Conservation (phyloP, 768 basidiomycete species). For the Suillus occidentalis region DNA sequence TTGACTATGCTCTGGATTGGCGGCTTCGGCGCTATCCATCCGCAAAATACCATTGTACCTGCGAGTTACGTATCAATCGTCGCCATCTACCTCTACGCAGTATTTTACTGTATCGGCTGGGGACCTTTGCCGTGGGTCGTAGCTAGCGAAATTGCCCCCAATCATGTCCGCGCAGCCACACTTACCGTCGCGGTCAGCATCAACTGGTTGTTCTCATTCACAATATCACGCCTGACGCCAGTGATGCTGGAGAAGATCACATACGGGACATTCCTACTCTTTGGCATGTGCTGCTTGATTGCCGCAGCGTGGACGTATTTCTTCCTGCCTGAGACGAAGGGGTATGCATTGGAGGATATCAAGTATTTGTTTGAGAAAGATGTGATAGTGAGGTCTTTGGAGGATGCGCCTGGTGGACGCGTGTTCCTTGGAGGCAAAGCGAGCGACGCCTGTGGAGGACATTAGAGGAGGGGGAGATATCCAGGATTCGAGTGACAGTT, state of each 20-base stretch:
- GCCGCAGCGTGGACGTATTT: slow-evolving; percentile 46
- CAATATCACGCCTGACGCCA: slow-evolving; percentile 46
- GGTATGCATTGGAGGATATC: slow-evolving; percentile 47
- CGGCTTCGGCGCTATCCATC: slow-evolving; percentile 39
- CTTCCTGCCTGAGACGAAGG: slow-evolving; percentile 48
- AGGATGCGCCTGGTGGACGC: slow-evolving; percentile 43
- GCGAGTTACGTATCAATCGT: slow-evolving; percentile 45
- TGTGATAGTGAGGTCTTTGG: slow-evolving; percentile 34
- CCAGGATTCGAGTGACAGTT: not conserved
- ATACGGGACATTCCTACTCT: slow-evolving; percentile 44
- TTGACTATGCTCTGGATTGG: slow-evolving; percentile 50
- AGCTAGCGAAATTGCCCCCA: slow-evolving; percentile 36
- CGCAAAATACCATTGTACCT: slow-evolving; percentile 29
- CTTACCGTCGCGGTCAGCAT: slow-evolving; percentile 40
- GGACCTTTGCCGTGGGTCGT: slow-evolving; percentile 38
- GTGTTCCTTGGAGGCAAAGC: slow-evolving; percentile 32
- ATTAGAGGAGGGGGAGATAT: slow-evolving; percentile 7
- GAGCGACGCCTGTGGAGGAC: slow-evolving; percentile 17
- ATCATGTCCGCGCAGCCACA: slow-evolving; percentile 41
- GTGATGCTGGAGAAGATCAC: slow-evolving; percentile 35
- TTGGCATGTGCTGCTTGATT: slow-evolving; percentile 41
- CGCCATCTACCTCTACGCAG: slow-evolving; percentile 47
- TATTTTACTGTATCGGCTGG: slow-evolving; percentile 46
- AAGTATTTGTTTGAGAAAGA: slow-evolving; percentile 43
- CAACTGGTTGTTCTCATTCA: slow-evolving; percentile 49